Evolutionary conservation across 352 stramenopile genomes (phyloP).

Genomic region (Halophytophthora polymorphica): DNA sequence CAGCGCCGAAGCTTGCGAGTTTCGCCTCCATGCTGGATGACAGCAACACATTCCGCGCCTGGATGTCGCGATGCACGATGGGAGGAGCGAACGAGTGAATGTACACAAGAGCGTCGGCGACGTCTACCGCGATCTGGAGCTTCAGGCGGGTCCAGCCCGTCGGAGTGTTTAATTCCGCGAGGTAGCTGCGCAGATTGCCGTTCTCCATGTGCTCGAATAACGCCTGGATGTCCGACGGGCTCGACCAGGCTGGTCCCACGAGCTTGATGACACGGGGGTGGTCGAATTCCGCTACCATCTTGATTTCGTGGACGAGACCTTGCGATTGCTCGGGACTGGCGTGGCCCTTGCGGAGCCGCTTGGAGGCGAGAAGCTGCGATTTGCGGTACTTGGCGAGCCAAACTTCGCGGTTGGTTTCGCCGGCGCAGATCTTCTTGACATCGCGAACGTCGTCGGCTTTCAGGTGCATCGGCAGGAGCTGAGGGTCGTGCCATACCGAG

Average conservation of each 20-base stretch:
- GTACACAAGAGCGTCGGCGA: constrained; percentile 30
- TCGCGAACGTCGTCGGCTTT: constrained; percentile 45
- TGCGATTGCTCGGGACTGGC: constrained; percentile 23
- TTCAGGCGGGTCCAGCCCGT: constrained; percentile 27
- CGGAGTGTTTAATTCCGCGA: constrained; percentile 17
- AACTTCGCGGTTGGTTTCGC: constrained; percentile 29
- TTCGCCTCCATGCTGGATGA: constrained; percentile 21
- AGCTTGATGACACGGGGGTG: constrained; percentile 41
- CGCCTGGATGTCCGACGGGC: constrained; percentile 37
- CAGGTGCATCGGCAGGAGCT: constrained; percentile 37
- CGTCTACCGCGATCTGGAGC: constrained; percentile 13
- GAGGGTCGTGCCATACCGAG: constrained; percentile 36
- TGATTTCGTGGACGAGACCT: constrained; percentile 44
- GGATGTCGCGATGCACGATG: constrained; percentile 22
- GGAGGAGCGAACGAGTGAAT: constrained; percentile 27
- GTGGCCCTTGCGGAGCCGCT: constrained; percentile 30
- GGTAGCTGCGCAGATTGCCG: constrained; percentile 38
- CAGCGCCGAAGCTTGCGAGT: constrained; percentile 27
- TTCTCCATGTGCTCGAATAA: constrained; percentile 60
- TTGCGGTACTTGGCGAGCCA: constrained; percentile 45
- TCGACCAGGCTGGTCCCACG: constrained; percentile 43
- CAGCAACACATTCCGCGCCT: constrained; percentile 25
- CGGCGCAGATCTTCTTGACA: constrained; percentile 36
- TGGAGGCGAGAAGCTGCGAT: constrained; percentile 25
- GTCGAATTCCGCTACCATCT: constrained; percentile 37